Percentiles rank a stretch among this genome's conserved stretches.
phyloP scores from a whole-genome alignment of 2,329 filamentous ascomycete species.

The Aspergillus spinulosporus region DNA sequence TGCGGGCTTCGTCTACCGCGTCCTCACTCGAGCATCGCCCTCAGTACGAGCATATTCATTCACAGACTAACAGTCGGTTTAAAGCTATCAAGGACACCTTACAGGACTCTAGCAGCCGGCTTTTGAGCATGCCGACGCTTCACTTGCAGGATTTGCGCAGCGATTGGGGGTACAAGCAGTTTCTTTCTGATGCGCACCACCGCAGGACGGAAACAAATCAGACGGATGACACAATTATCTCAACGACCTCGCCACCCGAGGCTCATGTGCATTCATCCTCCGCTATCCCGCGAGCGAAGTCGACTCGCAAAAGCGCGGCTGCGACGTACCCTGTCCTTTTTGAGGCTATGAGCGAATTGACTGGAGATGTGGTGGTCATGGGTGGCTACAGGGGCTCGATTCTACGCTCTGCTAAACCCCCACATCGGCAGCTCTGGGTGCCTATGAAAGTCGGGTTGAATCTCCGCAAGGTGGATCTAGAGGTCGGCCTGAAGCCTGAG shows the following conservation, averaged over 20 bases:
- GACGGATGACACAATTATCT: conserved; percentile 8
- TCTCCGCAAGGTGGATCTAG: conserved; percentile 85
- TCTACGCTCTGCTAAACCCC: conserved; percentile 77
- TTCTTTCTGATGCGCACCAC: conserved; percentile 31
- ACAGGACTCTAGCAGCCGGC: conserved; percentile 76
- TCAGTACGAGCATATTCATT: conserved; percentile 74
- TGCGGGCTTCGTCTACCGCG: conserved; percentile 72
- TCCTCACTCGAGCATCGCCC: conserved; percentile 84
- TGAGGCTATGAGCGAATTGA: conserved; percentile 66
- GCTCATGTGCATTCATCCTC: neutral
- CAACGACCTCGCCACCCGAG: neutral
- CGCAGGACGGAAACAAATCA: conserved; percentile 18
- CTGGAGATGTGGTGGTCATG: conserved; percentile 82
- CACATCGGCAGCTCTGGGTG: conserved; percentile 88
- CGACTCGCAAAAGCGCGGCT: conserved; percentile 25
- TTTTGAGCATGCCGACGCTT: conserved; percentile 50
- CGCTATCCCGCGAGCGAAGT: conserved; percentile 18
- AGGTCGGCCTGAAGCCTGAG: conserved; percentile 76
- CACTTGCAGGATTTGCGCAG: conserved; percentile 41
- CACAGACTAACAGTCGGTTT: conserved; percentile 83
- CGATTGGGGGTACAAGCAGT: conserved; percentile 38
- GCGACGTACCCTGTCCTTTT: conserved; percentile 51
- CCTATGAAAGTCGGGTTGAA: conserved; percentile 91
- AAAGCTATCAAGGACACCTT: conserved; percentile 89
- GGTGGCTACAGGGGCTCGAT: conserved; percentile 90